Conservation (phyloP, 1,139 yeast species). For the Suhomyces taliae region DNA sequence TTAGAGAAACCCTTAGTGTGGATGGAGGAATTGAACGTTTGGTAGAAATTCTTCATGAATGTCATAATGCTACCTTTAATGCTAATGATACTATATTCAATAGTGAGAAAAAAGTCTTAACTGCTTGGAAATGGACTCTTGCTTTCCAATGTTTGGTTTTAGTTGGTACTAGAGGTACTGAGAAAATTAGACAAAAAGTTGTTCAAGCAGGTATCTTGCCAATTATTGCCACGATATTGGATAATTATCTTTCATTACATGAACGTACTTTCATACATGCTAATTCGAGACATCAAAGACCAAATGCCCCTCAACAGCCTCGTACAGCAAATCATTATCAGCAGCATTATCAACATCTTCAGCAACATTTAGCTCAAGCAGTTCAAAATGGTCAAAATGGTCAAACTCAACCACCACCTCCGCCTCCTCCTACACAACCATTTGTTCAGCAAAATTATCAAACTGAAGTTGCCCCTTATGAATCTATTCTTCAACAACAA, state of each 20-base stretch:
- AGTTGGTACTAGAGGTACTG: slow-evolving; percentile 92
- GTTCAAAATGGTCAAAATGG: neutral
- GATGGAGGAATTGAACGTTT: slow-evolving; percentile 94
- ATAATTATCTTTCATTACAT: slow-evolving; percentile 64
- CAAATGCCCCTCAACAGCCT: slow-evolving; percentile 9
- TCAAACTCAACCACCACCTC: slow-evolving; percentile 1
- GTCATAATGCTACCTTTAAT: slow-evolving; percentile 47
- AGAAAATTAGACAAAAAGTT: slow-evolving; percentile 76
- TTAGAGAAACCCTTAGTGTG: slow-evolving; percentile 79
- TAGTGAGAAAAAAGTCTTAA: slow-evolving; percentile 52
- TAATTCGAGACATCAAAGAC: slow-evolving; percentile 19
- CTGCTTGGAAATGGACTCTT: slow-evolving; percentile 96
- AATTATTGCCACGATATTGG: slow-evolving; percentile 85
- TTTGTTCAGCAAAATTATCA: too few relatives aligned
- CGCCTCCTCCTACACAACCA: neutral
- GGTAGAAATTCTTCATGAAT: slow-evolving; percentile 81
- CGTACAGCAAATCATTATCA: slow-evolving; percentile 8
- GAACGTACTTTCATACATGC: slow-evolving; percentile 40
- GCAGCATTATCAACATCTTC: slow-evolving; percentile 6
- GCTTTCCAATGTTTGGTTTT: slow-evolving; percentile 90
- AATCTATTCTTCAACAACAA: slow-evolving; percentile 1
- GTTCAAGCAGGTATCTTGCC: slow-evolving; percentile 93
- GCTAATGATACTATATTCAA: slow-evolving; percentile 40
- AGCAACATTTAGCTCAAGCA: neutral
- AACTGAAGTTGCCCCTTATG: too few relatives aligned